These are phyloP conservation scores for Cicer pinnatifidum DNA, from an alignment of 306 rosid species.

Conservation along the genomic window DNA sequence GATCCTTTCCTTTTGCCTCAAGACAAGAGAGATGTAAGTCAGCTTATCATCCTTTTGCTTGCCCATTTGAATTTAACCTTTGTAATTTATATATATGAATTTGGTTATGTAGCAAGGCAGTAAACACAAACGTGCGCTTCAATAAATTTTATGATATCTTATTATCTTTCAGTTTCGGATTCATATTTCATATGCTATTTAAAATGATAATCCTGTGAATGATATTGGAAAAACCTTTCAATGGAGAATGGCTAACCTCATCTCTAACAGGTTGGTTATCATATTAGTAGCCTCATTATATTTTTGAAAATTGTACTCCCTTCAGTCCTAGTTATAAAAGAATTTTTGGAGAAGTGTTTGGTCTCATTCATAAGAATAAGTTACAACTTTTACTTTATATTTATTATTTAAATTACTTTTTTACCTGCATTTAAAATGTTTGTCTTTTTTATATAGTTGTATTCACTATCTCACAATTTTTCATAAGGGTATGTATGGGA, in stretches of 20 bases:
- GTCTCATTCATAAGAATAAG: too few species aligned
- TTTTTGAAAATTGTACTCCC: not conserved
- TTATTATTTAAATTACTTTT: too few species aligned
- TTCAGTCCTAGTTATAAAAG: too few species aligned
- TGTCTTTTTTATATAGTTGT: too few species aligned
- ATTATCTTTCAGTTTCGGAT: not conserved
- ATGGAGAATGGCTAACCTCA: conserved; percentile 6
- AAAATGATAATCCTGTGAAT: conserved; percentile 18
- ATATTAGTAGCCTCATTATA: conserved; percentile 21
- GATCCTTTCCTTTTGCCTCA: conserved; percentile 98
- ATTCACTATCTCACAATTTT: too few species aligned
- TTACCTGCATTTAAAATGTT: too few species aligned
- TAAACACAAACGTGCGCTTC: conserved; percentile 29
- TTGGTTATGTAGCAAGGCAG: conserved; percentile 31
- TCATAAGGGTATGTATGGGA: too few species aligned
- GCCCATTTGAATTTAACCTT: conserved; percentile 24
- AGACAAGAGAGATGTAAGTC: conserved; percentile 91
- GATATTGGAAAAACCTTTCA: conserved; percentile 2
- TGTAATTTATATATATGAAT: conserved; percentile 30
- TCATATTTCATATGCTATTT: conserved; percentile 32
- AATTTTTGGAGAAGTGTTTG: too few species aligned
- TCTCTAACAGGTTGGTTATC: conserved; percentile 27
- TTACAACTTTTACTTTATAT: too few species aligned
- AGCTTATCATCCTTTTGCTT: conserved; percentile 39
- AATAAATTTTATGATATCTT: not conserved